Percentiles rank a stretch among this genome's conserved stretches.
Evolutionary conservation across 1,139 yeast genomes (phyloP).

Genomic region (Saccharomyces hybrid): DNA sequence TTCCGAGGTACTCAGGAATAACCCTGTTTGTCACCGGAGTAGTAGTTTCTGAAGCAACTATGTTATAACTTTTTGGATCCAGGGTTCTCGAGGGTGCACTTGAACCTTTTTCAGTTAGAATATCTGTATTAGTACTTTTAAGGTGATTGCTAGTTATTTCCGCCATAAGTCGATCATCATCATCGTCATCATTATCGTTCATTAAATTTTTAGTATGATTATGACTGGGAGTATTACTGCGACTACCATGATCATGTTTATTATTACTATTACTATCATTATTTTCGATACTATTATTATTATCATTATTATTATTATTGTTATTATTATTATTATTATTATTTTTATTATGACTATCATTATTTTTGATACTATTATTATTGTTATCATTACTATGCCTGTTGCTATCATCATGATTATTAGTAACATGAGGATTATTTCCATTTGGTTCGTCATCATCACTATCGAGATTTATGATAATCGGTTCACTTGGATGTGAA

Average conservation of each 20-base stretch:
- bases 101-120: slow-evolving; percentile 2
- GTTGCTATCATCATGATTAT: background rate
- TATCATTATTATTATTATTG: slow-evolving; percentile 5
- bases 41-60: background rate
- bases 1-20: slow-evolving; percentile 4
- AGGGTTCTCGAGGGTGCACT: background rate
- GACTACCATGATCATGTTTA: too few species aligned
- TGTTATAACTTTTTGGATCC: background rate
- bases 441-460: slow-evolving; percentile 12
- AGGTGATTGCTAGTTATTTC: background rate
- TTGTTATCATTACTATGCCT: background rate
- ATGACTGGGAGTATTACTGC: too few species aligned
- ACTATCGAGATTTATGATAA: slow-evolving; percentile 30
- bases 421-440: background rate
- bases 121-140: background rate
- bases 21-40: background rate
- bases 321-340: background rate
- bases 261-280: background rate
- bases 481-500: slow-evolving; percentile 16
- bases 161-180: slow-evolving; percentile 3
- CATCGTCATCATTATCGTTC: slow-evolving; percentile 1
- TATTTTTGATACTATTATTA: slow-evolving; percentile 2
- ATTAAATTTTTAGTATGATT: too few species aligned
- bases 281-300: slow-evolving; percentile 5
- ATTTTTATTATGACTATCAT: slow-evolving; percentile 1